Base-by-base conservation (phyloP, 371 early-diverging fungal species). In the Mucor plumbeus region DNA sequence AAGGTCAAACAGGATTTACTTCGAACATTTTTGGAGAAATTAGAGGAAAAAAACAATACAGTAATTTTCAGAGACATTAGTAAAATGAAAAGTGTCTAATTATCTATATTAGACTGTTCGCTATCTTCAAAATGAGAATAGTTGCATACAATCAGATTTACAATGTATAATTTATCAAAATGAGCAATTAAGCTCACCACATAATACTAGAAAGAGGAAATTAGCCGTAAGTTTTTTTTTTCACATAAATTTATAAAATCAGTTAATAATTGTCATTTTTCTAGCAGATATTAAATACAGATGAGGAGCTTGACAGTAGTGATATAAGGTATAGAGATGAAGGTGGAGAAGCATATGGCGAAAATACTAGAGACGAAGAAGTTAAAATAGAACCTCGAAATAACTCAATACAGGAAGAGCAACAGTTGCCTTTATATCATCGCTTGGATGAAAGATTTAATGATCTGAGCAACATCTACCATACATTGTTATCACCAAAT, bases 401-500 rank as follows among this genome's bases (percentile, higher is more conserved):
- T n/a, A 33, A 13, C 10, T 7, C 4, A 15, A 31, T 41, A 2
- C 44, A 40, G 3, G 6, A 60, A 2, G 15, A 44, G 34, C n/a
- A 54, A n/a, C 48, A 56, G n/a, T n/a, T 35, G 43, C 14, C 68
- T 44, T 15, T 66, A 39, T 38, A 59, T 57, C 73, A 73, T 17
- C 76, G 84, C 7, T 76, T 92, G 2, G 78, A 84, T 9, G 79
- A 84, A 13, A 91, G 93, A 62, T 91, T 93, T 68, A 74, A 83
- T 33, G 93, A 94, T 68, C 68, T 96, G 3, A 87, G 90, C 61
- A 75, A 84, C 14, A 77, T 83, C 50, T 95, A 96, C 74, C 87
- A 91, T 67, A 64, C 34, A 13, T 50, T 36, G 26, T 33, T 64
- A 6, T 50, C 57, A 15, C 34, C 50, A 19, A 31, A 40, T 41